A percentile compares a stretch with the other conserved stretches of the same genome.
Conservation (phyloP, 73 alveolate genomes). For the Tetrahymena thermophila region DNA sequence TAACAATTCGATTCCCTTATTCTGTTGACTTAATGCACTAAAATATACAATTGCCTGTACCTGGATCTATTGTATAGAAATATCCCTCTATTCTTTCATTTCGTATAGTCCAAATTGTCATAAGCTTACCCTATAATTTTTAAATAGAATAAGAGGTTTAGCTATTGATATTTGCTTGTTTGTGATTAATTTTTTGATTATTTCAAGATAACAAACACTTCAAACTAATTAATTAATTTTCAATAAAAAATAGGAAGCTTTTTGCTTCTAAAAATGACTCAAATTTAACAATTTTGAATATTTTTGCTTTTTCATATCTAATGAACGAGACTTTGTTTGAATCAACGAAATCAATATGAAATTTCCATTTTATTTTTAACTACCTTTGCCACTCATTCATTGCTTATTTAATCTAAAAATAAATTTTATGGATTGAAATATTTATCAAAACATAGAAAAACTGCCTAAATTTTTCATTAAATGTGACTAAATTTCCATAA, state of each 20-base stretch:
- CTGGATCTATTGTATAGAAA: neutral
- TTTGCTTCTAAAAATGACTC: neutral
- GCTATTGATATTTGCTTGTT: neutral
- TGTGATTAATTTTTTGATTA: neutral
- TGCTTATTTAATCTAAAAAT: neutral
- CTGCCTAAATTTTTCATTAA: neutral
- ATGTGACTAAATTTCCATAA: neutral
- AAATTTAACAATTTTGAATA: neutral
- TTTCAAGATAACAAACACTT: neutral
- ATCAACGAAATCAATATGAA: too few relatives aligned
- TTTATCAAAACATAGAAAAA: neutral
- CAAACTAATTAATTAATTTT: neutral
- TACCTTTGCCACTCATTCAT: too few relatives aligned
- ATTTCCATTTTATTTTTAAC: too few relatives aligned
- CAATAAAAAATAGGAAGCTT: neutral
- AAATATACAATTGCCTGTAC: neutral
- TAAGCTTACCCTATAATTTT: neutral
- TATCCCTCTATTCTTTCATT: neutral
- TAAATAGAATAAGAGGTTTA: neutral
- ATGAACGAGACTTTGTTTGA: neutral
- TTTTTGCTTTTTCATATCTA: neutral
- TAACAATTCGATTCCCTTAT: neutral
- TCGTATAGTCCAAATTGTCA: neutral
- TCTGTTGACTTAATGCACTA: neutral
- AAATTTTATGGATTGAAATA: neutral